Evolutionary conservation across 495 filamentous ascomycete genomes (phyloP).

Genomic region (Xylaria palmicola): DNA sequence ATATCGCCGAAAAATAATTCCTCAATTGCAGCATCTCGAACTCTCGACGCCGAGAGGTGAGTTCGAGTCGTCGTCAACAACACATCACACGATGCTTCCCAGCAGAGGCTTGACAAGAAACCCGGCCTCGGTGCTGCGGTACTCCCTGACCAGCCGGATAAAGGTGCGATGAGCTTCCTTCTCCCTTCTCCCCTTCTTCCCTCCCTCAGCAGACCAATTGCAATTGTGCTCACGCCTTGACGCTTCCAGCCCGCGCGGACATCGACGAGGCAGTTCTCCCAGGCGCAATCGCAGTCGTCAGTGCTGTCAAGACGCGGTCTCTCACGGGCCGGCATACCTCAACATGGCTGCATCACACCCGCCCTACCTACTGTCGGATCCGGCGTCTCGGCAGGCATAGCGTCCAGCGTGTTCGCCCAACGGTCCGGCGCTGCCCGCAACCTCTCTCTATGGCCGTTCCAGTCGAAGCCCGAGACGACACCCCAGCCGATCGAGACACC

Average conservation of each 20-base stretch:
- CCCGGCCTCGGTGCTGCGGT: conserved; percentile 42
- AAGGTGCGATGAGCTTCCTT: conserved; percentile 30
- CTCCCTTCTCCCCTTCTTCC: background rate
- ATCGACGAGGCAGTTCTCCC: conserved; percentile 27
- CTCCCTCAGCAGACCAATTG: conserved; percentile 6
- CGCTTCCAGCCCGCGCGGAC: conserved; percentile 25
- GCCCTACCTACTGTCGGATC: background rate
- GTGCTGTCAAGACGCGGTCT: conserved; percentile 4
- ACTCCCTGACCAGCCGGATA: conserved; percentile 29
- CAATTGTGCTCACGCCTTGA: conserved; percentile 18
- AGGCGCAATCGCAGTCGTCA: conserved; percentile 16
- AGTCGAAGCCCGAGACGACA: conserved; percentile 18
- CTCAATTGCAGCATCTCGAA: background rate
- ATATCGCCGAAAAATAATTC: conserved; percentile 7
- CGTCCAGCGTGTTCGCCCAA: conserved; percentile 27
- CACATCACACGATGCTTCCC: conserved; percentile 44
- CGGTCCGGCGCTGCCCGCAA: conserved; percentile 28
- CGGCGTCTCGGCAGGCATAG: conserved; percentile 6
- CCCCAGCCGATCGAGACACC: background rate
- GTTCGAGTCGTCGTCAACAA: background rate
- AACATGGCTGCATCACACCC: background rate
- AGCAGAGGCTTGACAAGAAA: conserved; percentile 50
- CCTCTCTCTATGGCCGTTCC: conserved; percentile 34
- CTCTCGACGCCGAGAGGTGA: background rate
- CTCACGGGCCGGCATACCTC: background rate